Evolutionary conservation across 140 eudicot genomes (phyloP), one percentile per base, ranked within the genome.

Genomic region (Bidens hawaiensis): DNA sequence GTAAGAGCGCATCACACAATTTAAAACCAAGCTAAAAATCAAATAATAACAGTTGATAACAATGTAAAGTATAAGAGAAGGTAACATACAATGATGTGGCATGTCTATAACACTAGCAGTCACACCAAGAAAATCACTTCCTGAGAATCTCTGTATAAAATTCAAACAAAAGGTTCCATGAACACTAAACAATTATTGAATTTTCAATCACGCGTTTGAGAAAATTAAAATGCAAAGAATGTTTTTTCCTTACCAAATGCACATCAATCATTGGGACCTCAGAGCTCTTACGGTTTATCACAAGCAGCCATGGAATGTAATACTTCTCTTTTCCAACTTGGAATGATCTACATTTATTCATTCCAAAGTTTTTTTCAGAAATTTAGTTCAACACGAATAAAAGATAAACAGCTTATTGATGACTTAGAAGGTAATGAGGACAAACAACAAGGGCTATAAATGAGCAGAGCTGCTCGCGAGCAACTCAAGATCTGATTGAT

Each of bases 251-350:
- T 79, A 94, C 97, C 95, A 94, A 64, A 72, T 85, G 94, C 72
- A 94, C 83, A 49, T 88, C 97, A 65, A 94, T 86, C 97, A 94
- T 88, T 30, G 97, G 97, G 73, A 94, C 97, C 77, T 88, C 97
- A 18, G 86, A 41, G 64, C 81, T 81, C 79, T 85, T 94, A 50
- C 99, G 80, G 60, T 88, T 88, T 69, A 94, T 76, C 63, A 94
- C 81, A 68, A 81, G 85, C 54, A 88, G 84, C 99, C 99, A 94
- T 21, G 97, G 99, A 62, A 94, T 64, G 41, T 76, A 79, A 79
- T 82, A 88, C 71, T 94, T 94, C 65, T 94, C 99, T 78, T 74
- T 82, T 68, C 99, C 99, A 70, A 94, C 95, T 83, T 94, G 99
- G 67, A 94, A 88, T 42, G 99, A 88, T 79, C 96, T 94, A 82